These are phyloP conservation scores for Cladophialophora chaetospira DNA, from an alignment of 2,329 filamentous ascomycete species.

Conservation along the genomic window DNA sequence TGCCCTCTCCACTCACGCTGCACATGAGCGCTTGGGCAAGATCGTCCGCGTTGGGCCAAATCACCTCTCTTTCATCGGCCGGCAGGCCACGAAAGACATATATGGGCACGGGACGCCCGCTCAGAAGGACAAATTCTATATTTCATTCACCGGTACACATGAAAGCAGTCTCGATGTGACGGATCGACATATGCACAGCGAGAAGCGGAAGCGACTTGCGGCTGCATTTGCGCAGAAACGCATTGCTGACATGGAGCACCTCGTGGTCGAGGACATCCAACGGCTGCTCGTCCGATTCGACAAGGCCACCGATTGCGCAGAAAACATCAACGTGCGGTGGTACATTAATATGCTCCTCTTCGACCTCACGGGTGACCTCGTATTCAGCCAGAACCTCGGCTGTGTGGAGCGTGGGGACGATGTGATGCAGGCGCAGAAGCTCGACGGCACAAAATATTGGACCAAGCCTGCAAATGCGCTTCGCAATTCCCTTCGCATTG, in stretches of 20 bases:
- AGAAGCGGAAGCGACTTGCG: not conserved
- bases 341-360: not conserved
- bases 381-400: not conserved
- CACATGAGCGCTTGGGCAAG: not conserved
- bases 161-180: not conserved
- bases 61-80: not conserved
- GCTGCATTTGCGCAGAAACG: not conserved
- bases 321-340: not conserved
- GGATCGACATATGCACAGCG: not conserved
- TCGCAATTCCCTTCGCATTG: not conserved
- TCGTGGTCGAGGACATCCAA: not conserved
- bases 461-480: not conserved
- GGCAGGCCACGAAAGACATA: not conserved
- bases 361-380: not conserved
- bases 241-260: not conserved
- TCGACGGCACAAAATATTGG: not conserved
- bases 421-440: not conserved
- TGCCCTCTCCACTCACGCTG: not conserved
- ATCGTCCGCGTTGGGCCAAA: not conserved
- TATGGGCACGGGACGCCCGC: too few relatives aligned
- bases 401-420: not conserved
- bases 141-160: not conserved
- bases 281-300: not conserved
- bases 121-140: not conserved
- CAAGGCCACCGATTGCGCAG: not conserved